Conservation (phyloP, 2,329 filamentous ascomycete genomes). For the Diaporthe citriasiana region DNA sequence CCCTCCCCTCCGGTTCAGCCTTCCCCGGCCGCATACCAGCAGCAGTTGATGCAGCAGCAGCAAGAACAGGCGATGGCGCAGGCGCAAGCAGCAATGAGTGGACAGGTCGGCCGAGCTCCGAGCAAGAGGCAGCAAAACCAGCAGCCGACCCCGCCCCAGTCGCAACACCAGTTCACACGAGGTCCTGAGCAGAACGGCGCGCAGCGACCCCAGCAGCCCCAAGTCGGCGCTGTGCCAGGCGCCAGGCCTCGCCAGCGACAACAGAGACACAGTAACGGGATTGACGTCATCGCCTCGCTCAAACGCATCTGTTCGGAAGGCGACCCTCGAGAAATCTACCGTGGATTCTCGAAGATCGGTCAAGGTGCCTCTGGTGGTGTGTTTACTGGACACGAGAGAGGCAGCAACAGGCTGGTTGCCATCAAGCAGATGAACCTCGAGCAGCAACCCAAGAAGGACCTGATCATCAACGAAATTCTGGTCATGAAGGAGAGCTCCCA, state of each 20-base stretch:
- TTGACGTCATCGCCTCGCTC: conserved; percentile 86
- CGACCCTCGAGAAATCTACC: conserved; percentile 90
- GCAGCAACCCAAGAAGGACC: conserved; percentile 97
- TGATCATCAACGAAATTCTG: conserved; percentile 99
- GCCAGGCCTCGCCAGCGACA: conserved; percentile 81
- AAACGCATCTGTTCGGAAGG: conserved; percentile 91
- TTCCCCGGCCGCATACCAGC: conserved; percentile 66
- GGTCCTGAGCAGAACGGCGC: conserved; percentile 55
- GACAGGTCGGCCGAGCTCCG: conserved; percentile 78
- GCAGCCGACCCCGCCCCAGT: conserved; percentile 64
- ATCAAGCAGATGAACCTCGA: conserved; percentile 99
- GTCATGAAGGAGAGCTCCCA: conserved; percentile 99
- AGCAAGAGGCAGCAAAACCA: conserved; percentile 77
- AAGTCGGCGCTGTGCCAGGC: conserved; percentile 58
- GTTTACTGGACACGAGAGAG: conserved; percentile 89
- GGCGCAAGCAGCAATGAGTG: conserved; percentile 81
- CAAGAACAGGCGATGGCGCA: conserved; percentile 87
- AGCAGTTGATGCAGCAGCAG: conserved; percentile 81
- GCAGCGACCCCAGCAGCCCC: conserved; percentile 51
- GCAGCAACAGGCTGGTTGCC: conserved; percentile 88
- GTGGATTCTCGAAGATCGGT: conserved; percentile 92
- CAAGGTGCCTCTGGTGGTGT: conserved; percentile 98
- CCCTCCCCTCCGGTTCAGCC: conserved; percentile 64
- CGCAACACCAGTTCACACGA: conserved; percentile 63
- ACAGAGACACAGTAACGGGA: conserved; percentile 80